These are phyloP conservation scores for Tricholoma hemisulphureum DNA, from an alignment of 768 basidiomycete genomes.

Conservation along the genomic window DNA sequence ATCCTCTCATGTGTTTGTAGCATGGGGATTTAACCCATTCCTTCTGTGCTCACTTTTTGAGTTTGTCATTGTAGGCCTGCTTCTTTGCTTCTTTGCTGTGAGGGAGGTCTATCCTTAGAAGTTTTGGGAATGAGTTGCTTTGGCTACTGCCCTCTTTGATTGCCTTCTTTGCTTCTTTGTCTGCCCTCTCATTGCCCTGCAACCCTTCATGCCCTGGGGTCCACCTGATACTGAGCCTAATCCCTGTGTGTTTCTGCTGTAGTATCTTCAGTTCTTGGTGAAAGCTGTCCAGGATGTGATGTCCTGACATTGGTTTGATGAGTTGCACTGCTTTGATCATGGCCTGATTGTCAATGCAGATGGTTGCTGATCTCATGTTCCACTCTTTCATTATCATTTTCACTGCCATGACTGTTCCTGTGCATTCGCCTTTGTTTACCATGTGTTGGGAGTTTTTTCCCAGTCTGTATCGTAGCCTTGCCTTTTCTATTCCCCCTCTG, in stretches of 20 bases:
- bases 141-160: conserved; percentile 1
- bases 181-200: conserved; percentile 10
- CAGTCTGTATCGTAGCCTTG: conserved; percentile 11
- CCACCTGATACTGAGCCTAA: conserved; percentile 5
- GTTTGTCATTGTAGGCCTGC: background rate
- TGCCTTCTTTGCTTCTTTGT: conserved; percentile 18
- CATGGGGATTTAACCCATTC: conserved; percentile 1
- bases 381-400: conserved; percentile 4
- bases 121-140: background rate
- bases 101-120: background rate
- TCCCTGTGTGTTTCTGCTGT: background rate
- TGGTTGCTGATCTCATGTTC: background rate
- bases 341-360: conserved; percentile 13
- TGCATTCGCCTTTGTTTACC: conserved; percentile 14
- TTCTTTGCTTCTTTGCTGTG: conserved; percentile 3
- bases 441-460: conserved; percentile 10
- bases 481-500: background rate
- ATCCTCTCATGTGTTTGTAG: background rate
- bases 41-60: background rate
- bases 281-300: conserved; percentile 1
- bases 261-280: background rate
- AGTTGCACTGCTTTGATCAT: conserved; percentile 7
- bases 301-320: background rate
- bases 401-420: conserved; percentile 12
- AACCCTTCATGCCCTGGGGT: conserved; percentile 12